Conservation (phyloP, 805 yeast genomes). For the Wickerhamomyces canadensis region DNA sequence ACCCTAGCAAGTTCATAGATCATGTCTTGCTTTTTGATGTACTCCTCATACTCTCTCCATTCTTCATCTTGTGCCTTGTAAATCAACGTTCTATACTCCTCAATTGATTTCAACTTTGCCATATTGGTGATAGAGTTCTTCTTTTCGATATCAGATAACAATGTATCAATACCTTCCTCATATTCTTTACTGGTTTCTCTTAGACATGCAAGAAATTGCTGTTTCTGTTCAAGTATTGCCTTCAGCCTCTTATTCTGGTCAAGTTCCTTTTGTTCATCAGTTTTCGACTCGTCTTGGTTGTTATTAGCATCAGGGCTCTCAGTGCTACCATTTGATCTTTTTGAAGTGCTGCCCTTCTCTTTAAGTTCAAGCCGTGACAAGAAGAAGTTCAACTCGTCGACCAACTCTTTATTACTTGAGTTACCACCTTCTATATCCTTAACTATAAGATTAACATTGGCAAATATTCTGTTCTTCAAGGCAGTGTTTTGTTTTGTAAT, state of each 20-base stretch:
- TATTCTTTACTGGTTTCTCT: conserved; percentile 9
- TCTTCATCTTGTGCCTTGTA: conserved; percentile 9
- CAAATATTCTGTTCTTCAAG: conserved; percentile 12
- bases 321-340: too few relatives aligned
- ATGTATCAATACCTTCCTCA: conserved; percentile 7
- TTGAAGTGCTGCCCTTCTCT: neutral
- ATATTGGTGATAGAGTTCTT: conserved; percentile 5
- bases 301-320: too few relatives aligned
- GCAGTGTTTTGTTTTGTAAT: conserved; percentile 3
- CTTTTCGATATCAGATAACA: conserved; percentile 7
- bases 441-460: conserved; percentile 14
- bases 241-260: conserved; percentile 15
- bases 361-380: conserved; percentile 2
- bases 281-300: neutral
- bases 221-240: conserved; percentile 6
- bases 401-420: conserved; percentile 4
- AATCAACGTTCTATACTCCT: conserved; percentile 3
- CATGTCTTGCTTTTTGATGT: conserved; percentile 9
- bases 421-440: conserved; percentile 10
- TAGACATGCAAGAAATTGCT: conserved; percentile 6
- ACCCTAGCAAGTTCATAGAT: conserved; percentile 6
- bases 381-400: conserved; percentile 9
- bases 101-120: conserved; percentile 2
- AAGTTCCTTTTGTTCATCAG: conserved; percentile 5
- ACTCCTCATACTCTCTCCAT: conserved; percentile 7